Base-by-base conservation (phyloP, 2,329 filamentous ascomycete genomes). In the Didymella arachidicola region DNA sequence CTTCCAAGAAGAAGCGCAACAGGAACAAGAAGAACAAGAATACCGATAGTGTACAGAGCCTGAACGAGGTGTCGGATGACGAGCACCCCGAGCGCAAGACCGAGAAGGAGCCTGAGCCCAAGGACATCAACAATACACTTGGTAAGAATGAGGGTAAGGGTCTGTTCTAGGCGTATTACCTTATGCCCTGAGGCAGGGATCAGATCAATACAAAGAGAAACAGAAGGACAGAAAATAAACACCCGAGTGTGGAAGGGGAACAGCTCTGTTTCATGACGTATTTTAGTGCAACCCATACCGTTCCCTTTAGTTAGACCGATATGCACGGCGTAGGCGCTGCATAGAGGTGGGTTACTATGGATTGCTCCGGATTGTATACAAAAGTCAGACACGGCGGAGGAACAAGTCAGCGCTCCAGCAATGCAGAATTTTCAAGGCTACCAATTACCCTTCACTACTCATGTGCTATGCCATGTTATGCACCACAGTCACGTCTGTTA, bases 41-140 rank as follows among this genome's bases (percentile, higher is more conserved):
- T 39, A 41, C 60, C 12, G 67, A 64, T 41, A 62, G 57, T 32
- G 29, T 43, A 6, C 49, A 38, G 14, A 45, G 16, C 41, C 51
- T 51, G 25, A 58, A 62, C 47, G 61, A 69, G 7, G 57, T n/a
- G 18, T 59, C 59, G 38, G 61, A 59, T 1, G 64, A 67, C 19
- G 62, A 64, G 39, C 59, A 61, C 8, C 61, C 64, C 8, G 64
- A 65, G 43, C 60, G 56, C 22, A 54, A 42, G 42, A 61, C 60
- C 0, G 68, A 67, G 61, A 44, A 58, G 27, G 67, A 71, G 53
- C 59, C 68, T 12, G 68, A 69, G 55, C 67, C 68, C 27, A 71
- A 71, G 49, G 67, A 71, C 32, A 34, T 71, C n/a, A 69, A 69
- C 51, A 66, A 66, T 26, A 69, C 65, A 0, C 58, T 69, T 3